phyloP scores from a whole-genome alignment of 805 yeast species.

The Teunomyces pallodes region DNA sequence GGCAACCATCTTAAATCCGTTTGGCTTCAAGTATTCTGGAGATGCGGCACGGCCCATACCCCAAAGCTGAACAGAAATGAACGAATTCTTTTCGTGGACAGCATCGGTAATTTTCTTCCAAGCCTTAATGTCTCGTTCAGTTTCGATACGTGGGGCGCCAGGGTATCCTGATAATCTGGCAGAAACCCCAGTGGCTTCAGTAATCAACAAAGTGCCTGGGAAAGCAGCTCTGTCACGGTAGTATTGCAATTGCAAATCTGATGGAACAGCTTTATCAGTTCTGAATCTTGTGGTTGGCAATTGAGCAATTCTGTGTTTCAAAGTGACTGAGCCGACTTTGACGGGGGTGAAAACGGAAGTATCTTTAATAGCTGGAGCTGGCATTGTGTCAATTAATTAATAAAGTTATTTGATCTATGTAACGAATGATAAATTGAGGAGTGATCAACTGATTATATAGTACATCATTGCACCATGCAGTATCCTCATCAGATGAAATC shows the following conservation, averaged over 20 bases:
- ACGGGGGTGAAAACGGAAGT: conserved; percentile 44
- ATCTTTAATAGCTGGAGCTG: conserved; percentile 16
- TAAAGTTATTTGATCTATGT: too few relatives aligned
- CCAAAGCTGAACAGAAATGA: conserved; percentile 13
- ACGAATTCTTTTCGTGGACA: conserved; percentile 14
- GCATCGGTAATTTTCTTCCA: conserved; percentile 22
- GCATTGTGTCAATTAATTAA: not conserved
- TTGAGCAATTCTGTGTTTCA: conserved; percentile 43
- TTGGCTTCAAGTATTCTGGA: conserved; percentile 20
- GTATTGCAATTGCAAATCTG: conserved; percentile 48
- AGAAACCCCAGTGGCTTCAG: conserved; percentile 36
- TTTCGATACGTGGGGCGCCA: conserved; percentile 16
- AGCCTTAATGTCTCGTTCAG: conserved; percentile 22
- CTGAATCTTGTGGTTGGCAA: conserved; percentile 55
- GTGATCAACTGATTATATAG: too few relatives aligned
- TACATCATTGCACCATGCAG: too few relatives aligned
- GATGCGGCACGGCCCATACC: conserved; percentile 23
- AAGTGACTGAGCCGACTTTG: conserved; percentile 25
- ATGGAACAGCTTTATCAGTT: conserved; percentile 40
- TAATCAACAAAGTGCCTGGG: conserved; percentile 57
- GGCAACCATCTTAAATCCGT: conserved; percentile 16
- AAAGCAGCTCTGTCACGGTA: conserved; percentile 54
- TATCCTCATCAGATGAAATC: too few relatives aligned
- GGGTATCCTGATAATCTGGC: conserved; percentile 33
- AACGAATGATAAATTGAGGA: too few relatives aligned